phyloP scores from a whole-genome alignment of 2,329 filamentous ascomycete genomes.

The Colletotrichum melonis region DNA sequence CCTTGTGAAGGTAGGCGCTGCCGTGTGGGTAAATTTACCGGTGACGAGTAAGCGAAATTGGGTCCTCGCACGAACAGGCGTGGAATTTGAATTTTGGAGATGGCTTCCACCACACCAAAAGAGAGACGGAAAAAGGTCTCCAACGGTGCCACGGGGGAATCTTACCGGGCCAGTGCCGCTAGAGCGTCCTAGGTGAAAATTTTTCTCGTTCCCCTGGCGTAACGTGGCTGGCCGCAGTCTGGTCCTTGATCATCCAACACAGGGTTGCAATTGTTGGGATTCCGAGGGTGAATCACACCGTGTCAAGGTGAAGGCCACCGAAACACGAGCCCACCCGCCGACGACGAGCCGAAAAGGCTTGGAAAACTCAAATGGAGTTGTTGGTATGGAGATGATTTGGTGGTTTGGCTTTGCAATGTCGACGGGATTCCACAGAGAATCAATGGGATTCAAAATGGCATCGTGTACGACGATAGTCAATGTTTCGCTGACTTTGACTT shows the following conservation, averaged over 20 bases:
- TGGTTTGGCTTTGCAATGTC: constrained; percentile 16
- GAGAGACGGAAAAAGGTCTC: not conserved
- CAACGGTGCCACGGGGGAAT: constrained; percentile 23
- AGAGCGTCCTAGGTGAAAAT: constrained; percentile 27
- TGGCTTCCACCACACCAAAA: constrained; percentile 17
- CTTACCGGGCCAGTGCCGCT: constrained; percentile 27
- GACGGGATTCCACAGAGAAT: constrained; percentile 17
- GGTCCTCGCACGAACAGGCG: constrained; percentile 25
- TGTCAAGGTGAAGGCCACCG: constrained; percentile 32
- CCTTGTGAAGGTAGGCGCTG: constrained; percentile 21
- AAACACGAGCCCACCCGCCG: constrained; percentile 18
- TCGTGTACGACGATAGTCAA: not conserved
- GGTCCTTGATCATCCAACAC: constrained; percentile 19
- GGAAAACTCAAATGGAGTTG: constrained; percentile 1
- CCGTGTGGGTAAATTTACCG: constrained; percentile 31
- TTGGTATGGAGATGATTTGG: constrained; percentile 25
- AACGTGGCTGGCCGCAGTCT: constrained; percentile 30
- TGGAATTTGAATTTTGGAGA: constrained; percentile 23
- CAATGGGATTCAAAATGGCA: not conserved
- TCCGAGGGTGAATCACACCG: constrained; percentile 29
- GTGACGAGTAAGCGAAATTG: constrained; percentile 33
- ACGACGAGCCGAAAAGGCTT: not conserved
- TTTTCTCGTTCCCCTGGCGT: constrained; percentile 29
- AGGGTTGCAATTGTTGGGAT: constrained; percentile 30
- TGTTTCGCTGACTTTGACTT: not conserved